A percentile compares a stretch with the other conserved stretches of the same genome.
Evolutionary conservation across 345 rosid species (phyloP).

Genomic region (Gynandropsis gynandra): DNA sequence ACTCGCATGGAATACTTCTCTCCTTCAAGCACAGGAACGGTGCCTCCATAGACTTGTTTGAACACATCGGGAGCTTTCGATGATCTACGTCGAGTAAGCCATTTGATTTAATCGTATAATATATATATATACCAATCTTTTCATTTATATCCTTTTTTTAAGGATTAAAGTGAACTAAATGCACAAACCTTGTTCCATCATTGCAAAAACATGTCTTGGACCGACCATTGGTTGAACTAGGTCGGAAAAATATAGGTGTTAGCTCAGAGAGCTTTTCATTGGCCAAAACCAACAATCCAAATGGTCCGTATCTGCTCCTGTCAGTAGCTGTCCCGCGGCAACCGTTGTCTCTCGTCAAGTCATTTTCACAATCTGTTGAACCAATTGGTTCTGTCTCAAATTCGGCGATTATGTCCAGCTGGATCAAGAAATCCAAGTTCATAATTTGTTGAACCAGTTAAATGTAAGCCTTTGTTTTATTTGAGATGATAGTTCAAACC

Average conservation of each 20-base stretch:
- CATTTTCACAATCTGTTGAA: slow-evolving; percentile 26
- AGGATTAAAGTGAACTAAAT: neutral
- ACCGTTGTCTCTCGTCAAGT: slow-evolving; percentile 23
- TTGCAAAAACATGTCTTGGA: slow-evolving; percentile 53
- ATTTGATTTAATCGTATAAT: neutral
- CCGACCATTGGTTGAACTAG: slow-evolving; percentile 30
- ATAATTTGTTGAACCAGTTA: neutral
- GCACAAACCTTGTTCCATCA: slow-evolving; percentile 60
- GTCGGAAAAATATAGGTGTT: slow-evolving; percentile 65
- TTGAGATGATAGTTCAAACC: slow-evolving; percentile 37
- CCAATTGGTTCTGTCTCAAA: slow-evolving; percentile 35
- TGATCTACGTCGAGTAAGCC: slow-evolving; percentile 37
- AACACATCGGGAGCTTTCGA: slow-evolving; percentile 57
- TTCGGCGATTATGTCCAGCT: slow-evolving; percentile 59
- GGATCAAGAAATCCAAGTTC: slow-evolving; percentile 1
- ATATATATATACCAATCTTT: neutral
- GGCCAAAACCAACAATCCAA: slow-evolving; percentile 63
- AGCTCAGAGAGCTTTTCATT: slow-evolving; percentile 63
- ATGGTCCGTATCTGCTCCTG: slow-evolving; percentile 67
- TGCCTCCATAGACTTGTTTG: slow-evolving; percentile 47
- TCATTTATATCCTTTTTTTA: neutral
- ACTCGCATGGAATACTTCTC: slow-evolving; percentile 64
- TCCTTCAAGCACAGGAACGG: slow-evolving; percentile 58
- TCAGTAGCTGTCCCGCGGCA: slow-evolving; percentile 46
- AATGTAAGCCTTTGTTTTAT: too few relatives aligned